phyloP scores from a whole-genome alignment of 306 rosid species.

The Prinsepia uniflora region DNA sequence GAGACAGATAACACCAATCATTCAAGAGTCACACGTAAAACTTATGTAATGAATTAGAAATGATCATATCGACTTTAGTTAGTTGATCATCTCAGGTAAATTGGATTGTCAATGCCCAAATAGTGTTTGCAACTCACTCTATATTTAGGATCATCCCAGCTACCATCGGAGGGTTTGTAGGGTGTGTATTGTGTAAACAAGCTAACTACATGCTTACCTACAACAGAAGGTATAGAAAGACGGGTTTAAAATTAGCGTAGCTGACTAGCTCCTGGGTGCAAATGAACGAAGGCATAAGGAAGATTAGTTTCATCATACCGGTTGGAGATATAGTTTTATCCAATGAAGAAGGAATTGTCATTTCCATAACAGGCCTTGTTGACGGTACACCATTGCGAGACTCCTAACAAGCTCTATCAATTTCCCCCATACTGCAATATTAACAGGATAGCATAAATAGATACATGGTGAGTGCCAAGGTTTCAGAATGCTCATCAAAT shows the following conservation, averaged over 20 bases:
- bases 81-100: background rate
- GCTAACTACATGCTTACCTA: constrained; percentile 91
- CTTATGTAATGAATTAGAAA: no score
- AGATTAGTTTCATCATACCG: constrained; percentile 41
- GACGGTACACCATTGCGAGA: constrained; percentile 79
- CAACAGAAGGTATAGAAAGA: background rate
- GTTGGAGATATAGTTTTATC: constrained; percentile 90
- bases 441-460: background rate
- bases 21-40: no score
- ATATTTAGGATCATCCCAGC: constrained; percentile 72
- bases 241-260: background rate
- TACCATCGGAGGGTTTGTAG: constrained; percentile 67
- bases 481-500: background rate
- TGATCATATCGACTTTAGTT: no score
- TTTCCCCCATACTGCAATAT: constrained; percentile 64
- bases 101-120: background rate
- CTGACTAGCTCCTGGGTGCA: background rate
- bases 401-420: constrained; percentile 75
- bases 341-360: constrained; percentile 82
- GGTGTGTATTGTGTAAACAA: constrained; percentile 88
- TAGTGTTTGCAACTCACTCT: constrained; percentile 43
- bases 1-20: background rate
- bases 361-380: constrained; percentile 74
- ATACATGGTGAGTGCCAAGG: background rate
- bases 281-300: background rate